Base-by-base conservation (phyloP, 257 asterid species). In the Scutellaria barbata region DNA sequence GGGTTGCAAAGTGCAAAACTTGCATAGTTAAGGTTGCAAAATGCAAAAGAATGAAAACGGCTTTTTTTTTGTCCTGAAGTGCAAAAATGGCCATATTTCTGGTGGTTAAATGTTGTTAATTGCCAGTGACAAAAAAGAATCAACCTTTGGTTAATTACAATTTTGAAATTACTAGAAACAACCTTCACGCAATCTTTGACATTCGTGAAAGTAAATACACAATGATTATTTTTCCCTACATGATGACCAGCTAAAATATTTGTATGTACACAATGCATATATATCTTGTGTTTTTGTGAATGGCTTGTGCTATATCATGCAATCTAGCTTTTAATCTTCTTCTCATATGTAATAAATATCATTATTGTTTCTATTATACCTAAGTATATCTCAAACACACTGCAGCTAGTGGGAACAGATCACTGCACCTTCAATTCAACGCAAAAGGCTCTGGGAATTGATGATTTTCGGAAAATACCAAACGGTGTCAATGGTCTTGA, bases 401-500 rank as follows among this genome's bases (percentile, higher is more conserved):
- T 85, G 81, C 92, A 94, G 99, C 89, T 94, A 10, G 96, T 94
- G 71, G 98, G 98, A 82, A 94, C 99, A 35, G 99, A 94, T 78
- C 99, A 94, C 83, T 91, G 99, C 83, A 77, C 96, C 77, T 91
- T 91, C 81, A 94, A 89, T 78, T 84, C 96, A 55, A 85, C 96
- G 22, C 99, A 94, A 69, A 94, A 91, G 75, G 87, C 91, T 47
- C 78, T 87, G 60, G 99, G 99, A 72, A 85, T 83, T 75, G 83
- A 83, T 57, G 99, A 94, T 86, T 94, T 94, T 59, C 86, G 98
- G 52, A 89, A 91, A 88, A 94, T 94, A 74, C 99, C 99, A 13
- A 91, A 94, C 80, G 99, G 99, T 45, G 99, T 94, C 74, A 94
- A 94, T 77, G 98, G 98, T 69, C 83, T 94, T 48, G 99, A 94